phyloP scores from a whole-genome alignment of 2,329 filamentous ascomycete species.

The Torrubiella hemipterigena region DNA sequence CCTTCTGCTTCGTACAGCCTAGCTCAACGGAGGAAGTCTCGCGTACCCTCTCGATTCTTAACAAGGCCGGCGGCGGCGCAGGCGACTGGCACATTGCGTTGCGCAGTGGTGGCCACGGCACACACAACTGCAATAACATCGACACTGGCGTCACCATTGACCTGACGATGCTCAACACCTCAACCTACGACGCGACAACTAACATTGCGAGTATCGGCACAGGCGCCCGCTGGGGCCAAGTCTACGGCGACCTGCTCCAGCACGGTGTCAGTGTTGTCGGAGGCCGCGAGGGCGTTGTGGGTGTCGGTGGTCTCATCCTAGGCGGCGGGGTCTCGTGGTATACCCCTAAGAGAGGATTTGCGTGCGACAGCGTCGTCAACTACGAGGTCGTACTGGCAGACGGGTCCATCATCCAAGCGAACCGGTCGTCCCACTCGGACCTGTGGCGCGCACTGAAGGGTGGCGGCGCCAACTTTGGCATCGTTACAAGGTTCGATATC shows the following conservation, averaged over 20 bases:
- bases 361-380: conserved; percentile 11
- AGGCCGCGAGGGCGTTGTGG: conserved; percentile 6
- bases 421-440: conserved; percentile 17
- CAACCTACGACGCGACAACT: not conserved
- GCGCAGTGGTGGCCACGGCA: conserved; percentile 1
- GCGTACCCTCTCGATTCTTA: no score
- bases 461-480: conserved; percentile 32
- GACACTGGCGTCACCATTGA: conserved; percentile 19
- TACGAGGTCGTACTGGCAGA: conserved; percentile 6
- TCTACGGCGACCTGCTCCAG: conserved; percentile 14
- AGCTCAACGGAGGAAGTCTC: no score
- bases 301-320: conserved; percentile 8
- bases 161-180: conserved; percentile 14
- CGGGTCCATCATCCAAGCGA: not conserved
- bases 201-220: not conserved
- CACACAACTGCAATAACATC: conserved; percentile 14
- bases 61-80: no score
- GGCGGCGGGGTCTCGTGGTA: conserved; percentile 18
- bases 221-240: conserved; percentile 4
- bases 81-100: conserved; percentile 1
- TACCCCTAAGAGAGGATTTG: conserved; percentile 14
- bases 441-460: conserved; percentile 31
- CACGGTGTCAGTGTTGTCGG: conserved; percentile 7
- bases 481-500: conserved; percentile 13
- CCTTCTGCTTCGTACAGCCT: no score